phyloP scores from a whole-genome alignment of 768 basidiomycete genomes.

The Hortiboletus flavorubellus region DNA sequence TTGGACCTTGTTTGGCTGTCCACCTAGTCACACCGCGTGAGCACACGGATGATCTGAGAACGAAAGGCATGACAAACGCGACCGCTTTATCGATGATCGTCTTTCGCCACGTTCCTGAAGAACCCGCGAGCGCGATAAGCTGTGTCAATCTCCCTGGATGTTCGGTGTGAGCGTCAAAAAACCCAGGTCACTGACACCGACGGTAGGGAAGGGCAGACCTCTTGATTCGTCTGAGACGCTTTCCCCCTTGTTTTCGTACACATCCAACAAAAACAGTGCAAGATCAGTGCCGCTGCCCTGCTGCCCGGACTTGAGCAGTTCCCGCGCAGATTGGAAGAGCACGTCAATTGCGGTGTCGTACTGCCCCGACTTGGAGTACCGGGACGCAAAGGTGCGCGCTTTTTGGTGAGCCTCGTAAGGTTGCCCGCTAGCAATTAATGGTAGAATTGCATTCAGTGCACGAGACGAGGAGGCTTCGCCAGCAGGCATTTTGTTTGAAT shows the following conservation, averaged over 20 bases:
- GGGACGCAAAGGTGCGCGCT: conserved; percentile 89
- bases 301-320: conserved; percentile 85
- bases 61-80: conserved; percentile 50
- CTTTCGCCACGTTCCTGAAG: conserved; percentile 84
- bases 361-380: conserved; percentile 78
- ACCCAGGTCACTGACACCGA: neutral
- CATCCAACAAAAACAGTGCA: conserved; percentile 72
- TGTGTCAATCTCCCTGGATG: conserved; percentile 79
- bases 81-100: conserved; percentile 82
- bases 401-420: conserved; percentile 95
- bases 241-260: conserved; percentile 76
- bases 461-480: conserved; percentile 46
- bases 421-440: conserved; percentile 66
- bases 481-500: conserved; percentile 24
- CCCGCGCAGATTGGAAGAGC: conserved; percentile 84
- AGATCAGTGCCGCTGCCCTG: conserved; percentile 90
- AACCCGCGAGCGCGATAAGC: conserved; percentile 81
- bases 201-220: conserved; percentile 48
- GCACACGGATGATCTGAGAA: conserved; percentile 11
- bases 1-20: conserved; percentile 75
- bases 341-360: conserved; percentile 89
- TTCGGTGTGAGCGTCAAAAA: neutral
- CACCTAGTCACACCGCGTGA: conserved; percentile 52
- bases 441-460: conserved; percentile 74
- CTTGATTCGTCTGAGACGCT: conserved; percentile 70